Conservation (phyloP, 2,329 filamentous ascomycete genomes). For the Graphium sp. region DNA sequence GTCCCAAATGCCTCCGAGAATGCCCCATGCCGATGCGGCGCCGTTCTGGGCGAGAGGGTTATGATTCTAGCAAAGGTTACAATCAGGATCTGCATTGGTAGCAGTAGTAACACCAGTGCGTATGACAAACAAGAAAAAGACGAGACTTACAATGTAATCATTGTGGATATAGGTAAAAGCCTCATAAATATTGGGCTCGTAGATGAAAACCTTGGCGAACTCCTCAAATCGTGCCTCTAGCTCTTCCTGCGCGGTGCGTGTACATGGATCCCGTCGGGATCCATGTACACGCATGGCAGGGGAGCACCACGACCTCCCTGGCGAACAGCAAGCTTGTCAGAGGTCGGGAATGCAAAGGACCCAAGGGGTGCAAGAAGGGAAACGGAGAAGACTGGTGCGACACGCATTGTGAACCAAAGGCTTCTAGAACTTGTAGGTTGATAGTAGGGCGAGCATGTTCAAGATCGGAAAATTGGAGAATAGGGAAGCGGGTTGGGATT, state of each 20-base stretch:
- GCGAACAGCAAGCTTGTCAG: too few relatives aligned
- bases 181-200: slow-evolving; percentile 1
- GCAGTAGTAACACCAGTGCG: slow-evolving; percentile 1
- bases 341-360: too few relatives aligned
- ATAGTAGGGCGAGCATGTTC: too few relatives aligned
- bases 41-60: slow-evolving; percentile 3
- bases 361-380: too few relatives aligned
- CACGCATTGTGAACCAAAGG: too few relatives aligned
- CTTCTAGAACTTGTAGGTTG: too few relatives aligned
- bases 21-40: slow-evolving; percentile 1
- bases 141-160: slow-evolving; percentile 3
- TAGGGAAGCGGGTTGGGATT: too few relatives aligned
- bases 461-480: too few relatives aligned
- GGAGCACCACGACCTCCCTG: slow-evolving; percentile 1
- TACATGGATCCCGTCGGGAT: too few relatives aligned
- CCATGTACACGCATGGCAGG: background rate
- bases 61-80: slow-evolving; percentile 1
- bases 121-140: slow-evolving; percentile 1
- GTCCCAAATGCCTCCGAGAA: slow-evolving; percentile 3
- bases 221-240: slow-evolving; percentile 2
- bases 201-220: slow-evolving; percentile 4
- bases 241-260: slow-evolving; percentile 2
- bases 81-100: too few relatives aligned
- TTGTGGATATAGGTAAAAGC: slow-evolving; percentile 4
- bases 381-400: too few relatives aligned